phyloP scores from a whole-genome alignment of 495 filamentous ascomycete species.

The Aspergillus ellipticus region DNA sequence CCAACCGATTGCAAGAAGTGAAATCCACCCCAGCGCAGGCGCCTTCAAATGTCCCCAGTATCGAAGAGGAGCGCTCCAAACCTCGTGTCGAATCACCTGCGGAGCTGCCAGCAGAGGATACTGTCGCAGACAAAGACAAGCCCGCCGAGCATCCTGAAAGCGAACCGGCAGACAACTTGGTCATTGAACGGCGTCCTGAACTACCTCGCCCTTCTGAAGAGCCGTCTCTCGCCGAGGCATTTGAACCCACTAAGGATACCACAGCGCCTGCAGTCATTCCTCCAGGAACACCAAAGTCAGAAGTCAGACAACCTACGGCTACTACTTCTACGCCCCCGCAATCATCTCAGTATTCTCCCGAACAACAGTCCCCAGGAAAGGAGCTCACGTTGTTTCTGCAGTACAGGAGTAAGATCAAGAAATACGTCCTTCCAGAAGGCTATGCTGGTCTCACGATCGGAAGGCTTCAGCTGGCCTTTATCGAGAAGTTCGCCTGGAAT shows the following conservation, averaged over 20 bases:
- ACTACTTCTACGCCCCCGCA: constrained; percentile 38
- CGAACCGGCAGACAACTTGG: constrained; percentile 21
- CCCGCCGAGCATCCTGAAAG: constrained; percentile 43
- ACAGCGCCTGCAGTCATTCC: constrained; percentile 23
- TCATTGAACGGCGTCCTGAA: constrained; percentile 18
- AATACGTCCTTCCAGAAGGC: constrained; percentile 84
- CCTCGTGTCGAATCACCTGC: constrained; percentile 30
- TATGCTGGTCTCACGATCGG: constrained; percentile 78
- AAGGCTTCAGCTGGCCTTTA: constrained; percentile 91
- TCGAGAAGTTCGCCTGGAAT: constrained; percentile 98
- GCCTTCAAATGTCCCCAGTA: constrained; percentile 64
- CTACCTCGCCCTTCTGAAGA: constrained; percentile 36
- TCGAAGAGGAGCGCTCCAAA: constrained; percentile 39
- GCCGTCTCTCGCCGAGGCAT: constrained; percentile 34
- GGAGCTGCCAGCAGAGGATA: constrained; percentile 33
- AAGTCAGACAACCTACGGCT: constrained; percentile 22
- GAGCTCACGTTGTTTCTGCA: constrained; percentile 95
- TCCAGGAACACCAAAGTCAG: constrained; percentile 35
- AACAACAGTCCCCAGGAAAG: constrained; percentile 75
- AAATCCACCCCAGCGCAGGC: constrained; percentile 44
- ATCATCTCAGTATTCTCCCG: constrained; percentile 54
- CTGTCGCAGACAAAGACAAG: constrained; percentile 55
- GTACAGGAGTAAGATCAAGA: constrained; percentile 95
- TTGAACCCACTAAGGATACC: constrained; percentile 50
- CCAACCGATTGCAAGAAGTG: constrained; percentile 52